Conservation (phyloP, 2,329 filamentous ascomycete species). For the Clarireedia paspali region DNA sequence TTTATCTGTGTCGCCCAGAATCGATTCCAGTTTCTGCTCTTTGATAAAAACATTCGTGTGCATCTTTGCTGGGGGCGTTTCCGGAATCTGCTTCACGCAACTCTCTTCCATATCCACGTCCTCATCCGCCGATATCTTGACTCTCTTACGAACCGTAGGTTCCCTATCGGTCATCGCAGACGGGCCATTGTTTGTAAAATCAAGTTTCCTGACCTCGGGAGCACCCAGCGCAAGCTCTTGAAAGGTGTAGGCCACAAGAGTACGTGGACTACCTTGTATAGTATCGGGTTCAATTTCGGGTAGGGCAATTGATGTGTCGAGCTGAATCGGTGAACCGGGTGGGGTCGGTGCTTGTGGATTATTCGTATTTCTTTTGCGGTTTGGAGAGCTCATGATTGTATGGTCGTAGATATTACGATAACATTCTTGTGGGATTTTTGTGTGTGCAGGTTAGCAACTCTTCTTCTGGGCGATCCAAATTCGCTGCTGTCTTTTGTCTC, state of each 20-base stretch:
- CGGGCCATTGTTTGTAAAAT: slow-evolving; percentile 12
- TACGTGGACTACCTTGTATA: slow-evolving; percentile 20
- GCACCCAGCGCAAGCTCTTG: slow-evolving; percentile 24
- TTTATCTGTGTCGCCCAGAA: slow-evolving; percentile 12
- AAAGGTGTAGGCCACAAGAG: slow-evolving; percentile 27
- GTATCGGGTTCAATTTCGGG: slow-evolving; percentile 6
- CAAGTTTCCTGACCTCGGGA: slow-evolving; percentile 15
- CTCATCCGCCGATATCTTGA: slow-evolving; percentile 13
- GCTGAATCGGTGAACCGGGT: slow-evolving; percentile 3
- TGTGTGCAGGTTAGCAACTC: background rate
- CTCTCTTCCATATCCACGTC: slow-evolving; percentile 11
- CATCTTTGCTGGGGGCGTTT: slow-evolving; percentile 10
- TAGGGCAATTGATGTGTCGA: slow-evolving; percentile 4
- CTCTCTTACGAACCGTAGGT: slow-evolving; percentile 20
- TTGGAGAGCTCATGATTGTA: slow-evolving; percentile 12
- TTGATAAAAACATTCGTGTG: slow-evolving; percentile 12
- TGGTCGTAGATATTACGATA: background rate
- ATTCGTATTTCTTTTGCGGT: slow-evolving; percentile 12
- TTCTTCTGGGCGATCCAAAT: background rate
- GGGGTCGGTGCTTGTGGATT: slow-evolving; percentile 4
- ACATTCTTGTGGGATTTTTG: background rate
- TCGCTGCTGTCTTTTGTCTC: no score
- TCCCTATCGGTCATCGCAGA: slow-evolving; percentile 9
- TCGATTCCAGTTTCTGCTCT: slow-evolving; percentile 13
- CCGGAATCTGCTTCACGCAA: slow-evolving; percentile 6